Evolutionary conservation across 768 basidiomycete species (phyloP).

Genomic region (Tricholoma saponaceum): DNA sequence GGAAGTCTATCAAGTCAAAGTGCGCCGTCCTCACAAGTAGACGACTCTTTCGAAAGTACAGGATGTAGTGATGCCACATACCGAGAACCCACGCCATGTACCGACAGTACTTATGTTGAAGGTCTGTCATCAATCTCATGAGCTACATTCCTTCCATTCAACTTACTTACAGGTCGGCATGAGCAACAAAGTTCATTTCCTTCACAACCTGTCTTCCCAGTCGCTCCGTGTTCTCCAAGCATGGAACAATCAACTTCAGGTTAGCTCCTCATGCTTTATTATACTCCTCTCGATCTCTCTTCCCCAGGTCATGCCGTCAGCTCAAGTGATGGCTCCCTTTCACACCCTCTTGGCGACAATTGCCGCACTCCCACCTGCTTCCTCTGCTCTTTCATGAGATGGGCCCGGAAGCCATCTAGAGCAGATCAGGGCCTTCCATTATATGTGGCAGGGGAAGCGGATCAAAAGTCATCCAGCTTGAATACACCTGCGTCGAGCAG

Average conservation of each 20-base stretch:
- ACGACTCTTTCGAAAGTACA: too few species aligned
- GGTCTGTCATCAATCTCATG: not conserved
- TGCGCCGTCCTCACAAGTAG: not conserved
- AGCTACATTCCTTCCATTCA: not conserved
- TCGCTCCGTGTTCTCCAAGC: not conserved
- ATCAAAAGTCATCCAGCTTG: not conserved
- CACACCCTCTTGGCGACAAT: not conserved
- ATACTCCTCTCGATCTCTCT: not conserved
- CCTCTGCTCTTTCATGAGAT: not conserved
- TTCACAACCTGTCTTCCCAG: not conserved
- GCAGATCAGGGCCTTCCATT: not conserved
- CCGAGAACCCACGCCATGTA: not conserved
- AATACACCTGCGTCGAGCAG: not conserved
- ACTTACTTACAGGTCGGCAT: not conserved
- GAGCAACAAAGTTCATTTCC: not conserved
- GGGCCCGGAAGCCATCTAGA: not conserved
- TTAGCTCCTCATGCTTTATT: not conserved
- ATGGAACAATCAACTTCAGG: not conserved
- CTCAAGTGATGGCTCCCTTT: too few species aligned
- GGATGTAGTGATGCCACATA: too few species aligned
- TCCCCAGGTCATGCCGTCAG: not conserved
- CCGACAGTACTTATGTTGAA: not conserved
- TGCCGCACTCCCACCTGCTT: not conserved
- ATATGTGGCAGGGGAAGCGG: not conserved
- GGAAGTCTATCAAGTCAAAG: not conserved